Evolutionary conservation across 2,329 filamentous ascomycete genomes (phyloP), one percentile per base, ranked within the genome.

Genomic region (Escovopsis sp.): DNA sequence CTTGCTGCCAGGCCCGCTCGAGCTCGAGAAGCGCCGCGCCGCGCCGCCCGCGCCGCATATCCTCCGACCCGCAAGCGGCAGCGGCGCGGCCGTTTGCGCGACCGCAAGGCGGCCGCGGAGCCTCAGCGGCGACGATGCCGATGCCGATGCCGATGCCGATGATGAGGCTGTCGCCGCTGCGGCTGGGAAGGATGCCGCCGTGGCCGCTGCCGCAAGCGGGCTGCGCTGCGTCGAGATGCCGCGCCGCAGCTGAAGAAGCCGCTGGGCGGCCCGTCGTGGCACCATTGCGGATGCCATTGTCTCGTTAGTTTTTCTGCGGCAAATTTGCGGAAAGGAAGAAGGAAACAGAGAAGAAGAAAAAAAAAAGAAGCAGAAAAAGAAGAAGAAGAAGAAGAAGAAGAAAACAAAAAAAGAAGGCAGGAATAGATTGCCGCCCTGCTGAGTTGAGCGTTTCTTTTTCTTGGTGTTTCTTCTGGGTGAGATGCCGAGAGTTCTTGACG

Each of bases 21-120:
- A 39, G 14, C 39, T 46, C 24, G 58, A 62, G 47, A 58, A 63
- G 20, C 20, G 20, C 31, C 51, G 49, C 9, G 55, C 24, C 15
- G 9, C 27, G 27, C 20, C 20, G 20, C 20, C 20, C 15, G 7
- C 16, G n/a, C 34, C 33, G 37, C 34, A 34, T 32, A 39, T 32
- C 25, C 15, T 33, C 38, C n/a, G 7, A 24, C 10, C 16, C 10
- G 13, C 16, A 15, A 27, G 12, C 42, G 12, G 33, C 33, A n/a
- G 34, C 34, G 5, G 15, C 15, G 34, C 34, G 15, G 33, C 33
- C 13, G 34, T 7, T 7, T 13, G 15, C 11, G 15, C 9, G 8
- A 25, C 25, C 11, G 25, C 14, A 6, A 20, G 20, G 20, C 34
- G 37, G 3, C 31, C 36, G 25, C 32, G 31, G 16, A n/a, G 33